Base-by-base conservation (phyloP, 2,329 filamentous ascomycete species). In the Cytospora piceicola region DNA sequence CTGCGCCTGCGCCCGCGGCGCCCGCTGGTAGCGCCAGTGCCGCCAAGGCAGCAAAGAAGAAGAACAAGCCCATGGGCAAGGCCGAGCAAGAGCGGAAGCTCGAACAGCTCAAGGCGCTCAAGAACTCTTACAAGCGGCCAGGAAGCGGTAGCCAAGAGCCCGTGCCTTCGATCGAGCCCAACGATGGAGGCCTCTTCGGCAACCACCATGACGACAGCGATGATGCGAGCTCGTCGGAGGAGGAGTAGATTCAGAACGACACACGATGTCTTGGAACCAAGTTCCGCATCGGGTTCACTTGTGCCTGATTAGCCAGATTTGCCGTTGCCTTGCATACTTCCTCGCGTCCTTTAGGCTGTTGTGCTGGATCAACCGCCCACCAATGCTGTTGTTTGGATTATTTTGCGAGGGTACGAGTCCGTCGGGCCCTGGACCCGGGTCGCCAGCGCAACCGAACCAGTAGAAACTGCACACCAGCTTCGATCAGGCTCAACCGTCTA, bases 41-140 rank as follows among this genome's bases (percentile, higher is more conserved):
- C 9, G 22, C 73, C 20, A 73, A 71, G 54, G 79, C 78, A 68
- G 88, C 88, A 77, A 84, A 85, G 61, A 89, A 88, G 80, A 90
- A 90, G 82, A 90, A 91, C 76, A 91, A 91, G 81, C 89, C 89
- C 1, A 92, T 92, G 89, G 88, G 87, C 77, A 90, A 90, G 77
- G 79, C 80, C 39, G 89, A 91, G 76, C 89, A 92, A 77, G 88
- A 90, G 73, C 82, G 84, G 52, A 88, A 86, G 69, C 89, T 92
- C 71, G 81, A 84, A 69, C 81, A 86, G 74, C 81, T 91, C 29
- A 83, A 86, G 70, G 83, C 85, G 73, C 83, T 87, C 69, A 81
- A 89, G 70, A 81, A 81, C n/a, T 76, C 81, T 64, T 82, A 81
- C 66, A 75, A 77, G 65, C 77, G 80, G 4, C 76, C 78, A 70